These are phyloP conservation scores for Cryptococcus sp. DNA, from an alignment of 1,284 basidiomycete species.

Conservation along the genomic window DNA sequence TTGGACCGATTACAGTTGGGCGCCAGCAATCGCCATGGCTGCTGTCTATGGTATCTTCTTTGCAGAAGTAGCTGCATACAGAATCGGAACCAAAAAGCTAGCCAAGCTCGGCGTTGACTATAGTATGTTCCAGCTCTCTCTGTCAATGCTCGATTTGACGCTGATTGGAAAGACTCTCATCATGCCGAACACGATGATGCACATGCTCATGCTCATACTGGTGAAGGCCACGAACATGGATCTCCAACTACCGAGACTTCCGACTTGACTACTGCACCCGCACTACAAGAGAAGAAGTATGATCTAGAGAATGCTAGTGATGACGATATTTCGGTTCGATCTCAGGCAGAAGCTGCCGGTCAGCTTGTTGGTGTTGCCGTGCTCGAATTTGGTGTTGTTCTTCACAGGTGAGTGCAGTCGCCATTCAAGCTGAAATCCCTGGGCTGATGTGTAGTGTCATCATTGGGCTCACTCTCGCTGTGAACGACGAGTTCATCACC, in stretches of 20 bases:
- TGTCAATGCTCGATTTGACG: neutral
- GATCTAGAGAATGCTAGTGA: conserved; percentile 30
- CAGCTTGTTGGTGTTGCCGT: conserved; percentile 65
- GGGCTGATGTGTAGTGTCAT: conserved; percentile 57
- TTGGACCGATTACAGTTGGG: conserved; percentile 70
- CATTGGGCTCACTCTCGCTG: conserved; percentile 90
- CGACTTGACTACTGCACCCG: neutral
- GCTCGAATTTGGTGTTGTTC: conserved; percentile 74
- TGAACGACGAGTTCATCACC: conserved; percentile 70
- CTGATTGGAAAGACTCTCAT: conserved; percentile 54
- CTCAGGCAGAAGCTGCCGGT: conserved; percentile 50
- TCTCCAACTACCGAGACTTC: neutral
- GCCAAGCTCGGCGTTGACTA: conserved; percentile 36
- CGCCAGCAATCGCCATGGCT: conserved; percentile 71
- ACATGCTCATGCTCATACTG: conserved; percentile 62
- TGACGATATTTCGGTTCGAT: conserved; percentile 14
- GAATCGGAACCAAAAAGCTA: conserved; percentile 49
- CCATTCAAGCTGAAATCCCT: conserved; percentile 30
- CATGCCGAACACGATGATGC: conserved; percentile 52
- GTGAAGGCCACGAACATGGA: conserved; percentile 14
- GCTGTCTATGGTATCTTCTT: conserved; percentile 81
- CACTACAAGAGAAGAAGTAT: conserved; percentile 35
- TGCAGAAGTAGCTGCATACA: conserved; percentile 76
- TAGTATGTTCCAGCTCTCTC: conserved; percentile 18
- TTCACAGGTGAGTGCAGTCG: conserved; percentile 70